Evolutionary conservation across 1,284 basidiomycete species (phyloP), one percentile per base, ranked within the genome.

Genomic region (Exobasidium rhododendri): DNA sequence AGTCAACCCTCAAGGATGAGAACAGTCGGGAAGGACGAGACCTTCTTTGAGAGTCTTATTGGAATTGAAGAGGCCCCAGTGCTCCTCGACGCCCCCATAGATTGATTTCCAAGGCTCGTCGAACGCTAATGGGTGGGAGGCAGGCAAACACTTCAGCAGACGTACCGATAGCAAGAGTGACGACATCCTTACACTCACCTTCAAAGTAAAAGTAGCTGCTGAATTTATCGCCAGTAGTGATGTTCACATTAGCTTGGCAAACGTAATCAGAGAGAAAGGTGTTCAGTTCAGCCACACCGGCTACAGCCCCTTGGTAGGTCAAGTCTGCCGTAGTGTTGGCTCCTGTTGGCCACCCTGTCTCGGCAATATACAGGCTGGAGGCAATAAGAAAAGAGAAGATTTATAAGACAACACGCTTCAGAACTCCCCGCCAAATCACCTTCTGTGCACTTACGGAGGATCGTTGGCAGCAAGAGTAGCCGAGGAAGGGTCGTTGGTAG

Each of bases 261-360:
- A 94, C 87, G 73, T 91, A 97, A 0, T 85, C 86, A 74, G 94
- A 84, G 55, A 97, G 78, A 83, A 92, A 94, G 4, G 75, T 65
- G 61, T 75, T 70, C 46, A 75, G 58, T 43, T 74, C 54, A 28
- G 2, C 24, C 10, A 74, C 46, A 4, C 71, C 70, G 7, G 73
- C 71, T 1, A 59, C 51, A 6, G 73, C 71, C 14, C 43, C 69
- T 35, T 66, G 60, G 24, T 65, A 59, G 13, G 64, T 72, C 29
- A 43, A 47, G 43, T 62, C 30, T 6, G 59, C 17, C 0, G 71
- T 70, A 29, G 59, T 65, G 44, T 71, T 69, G 2, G 73, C 73
- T 75, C 88, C 88, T 32, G 89, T 87, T 13, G 93, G 93, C 93
- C 93, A 96, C 43, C 93, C 93, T 24, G 92, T 92, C 83, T 94